Evolutionary conservation across 2,329 filamentous ascomycete species (phyloP).

Genomic region (Aspergillus sp.): DNA sequence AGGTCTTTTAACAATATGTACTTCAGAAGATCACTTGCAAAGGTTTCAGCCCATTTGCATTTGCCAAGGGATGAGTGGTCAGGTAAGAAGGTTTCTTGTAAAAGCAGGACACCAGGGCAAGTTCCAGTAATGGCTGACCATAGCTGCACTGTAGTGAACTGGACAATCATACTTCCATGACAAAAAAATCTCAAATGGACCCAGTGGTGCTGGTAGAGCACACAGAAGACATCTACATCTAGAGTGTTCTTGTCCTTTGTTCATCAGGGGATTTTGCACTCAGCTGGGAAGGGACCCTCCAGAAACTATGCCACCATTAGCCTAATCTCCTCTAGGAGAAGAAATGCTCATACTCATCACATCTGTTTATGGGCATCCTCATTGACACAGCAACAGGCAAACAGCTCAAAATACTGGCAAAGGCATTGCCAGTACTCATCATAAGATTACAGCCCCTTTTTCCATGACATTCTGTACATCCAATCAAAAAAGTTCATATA

Average conservation of each 20-base stretch:
- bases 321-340: background rate
- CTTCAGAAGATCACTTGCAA: slow-evolving; percentile 17
- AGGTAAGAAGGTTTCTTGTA: slow-evolving; percentile 9
- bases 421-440: slow-evolving; percentile 10
- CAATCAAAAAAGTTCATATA: slow-evolving; percentile 14
- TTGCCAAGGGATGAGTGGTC: slow-evolving; percentile 8
- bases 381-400: slow-evolving; percentile 12
- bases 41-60: slow-evolving; percentile 7
- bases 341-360: slow-evolving; percentile 10
- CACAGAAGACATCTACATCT: slow-evolving; percentile 13
- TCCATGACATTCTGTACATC: slow-evolving; percentile 9
- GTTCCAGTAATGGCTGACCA: slow-evolving; percentile 19
- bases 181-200: slow-evolving; percentile 17
- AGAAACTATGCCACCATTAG: slow-evolving; percentile 15
- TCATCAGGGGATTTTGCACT: slow-evolving; percentile 9
- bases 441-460: slow-evolving; percentile 10
- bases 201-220: slow-evolving; percentile 17
- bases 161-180: slow-evolving; percentile 15
- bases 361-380: slow-evolving; percentile 15
- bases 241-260: slow-evolving; percentile 18
- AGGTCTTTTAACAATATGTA: slow-evolving; percentile 12
- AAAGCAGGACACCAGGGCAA: slow-evolving; percentile 15
- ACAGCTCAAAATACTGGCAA: slow-evolving; percentile 7
- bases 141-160: slow-evolving; percentile 15
- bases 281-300: slow-evolving; percentile 8